Evolutionary conservation across 495 filamentous ascomycete genomes (phyloP).

Genomic region (Tuber magnatum): DNA sequence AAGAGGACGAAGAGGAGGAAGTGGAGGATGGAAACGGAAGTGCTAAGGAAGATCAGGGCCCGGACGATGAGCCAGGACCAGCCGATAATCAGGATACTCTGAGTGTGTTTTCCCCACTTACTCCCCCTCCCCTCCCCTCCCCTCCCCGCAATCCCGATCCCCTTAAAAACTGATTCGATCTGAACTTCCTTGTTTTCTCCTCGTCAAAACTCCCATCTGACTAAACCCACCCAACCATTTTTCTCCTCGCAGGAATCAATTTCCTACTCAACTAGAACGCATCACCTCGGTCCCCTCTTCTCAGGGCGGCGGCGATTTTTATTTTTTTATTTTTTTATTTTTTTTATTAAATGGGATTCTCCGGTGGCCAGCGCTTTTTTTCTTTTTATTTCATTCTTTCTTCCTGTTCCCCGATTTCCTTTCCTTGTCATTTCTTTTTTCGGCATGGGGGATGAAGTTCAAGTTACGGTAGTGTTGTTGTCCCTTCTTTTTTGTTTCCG

Average conservation of each 20-base stretch:
- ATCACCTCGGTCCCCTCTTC: not conserved
- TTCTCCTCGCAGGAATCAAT: not conserved
- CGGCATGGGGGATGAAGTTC: not conserved
- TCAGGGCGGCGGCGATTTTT: not conserved
- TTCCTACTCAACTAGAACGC: not conserved
- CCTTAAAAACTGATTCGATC: not conserved
- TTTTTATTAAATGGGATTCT: slow-evolving; percentile 1
- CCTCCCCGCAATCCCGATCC: slow-evolving; percentile 1
- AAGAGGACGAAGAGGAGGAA: not conserved
- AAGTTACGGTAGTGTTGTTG: not conserved
- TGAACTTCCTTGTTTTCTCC: not conserved
- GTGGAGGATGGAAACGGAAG: not conserved
- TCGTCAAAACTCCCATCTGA: not conserved
- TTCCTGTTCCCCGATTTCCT: not conserved
- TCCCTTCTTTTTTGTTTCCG: not conserved
- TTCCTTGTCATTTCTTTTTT: not conserved
- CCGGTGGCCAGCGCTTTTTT: slow-evolving; percentile 1
- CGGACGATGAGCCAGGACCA: not conserved
- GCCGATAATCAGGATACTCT: not conserved
- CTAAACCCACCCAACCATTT: not conserved
- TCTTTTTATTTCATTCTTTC: not conserved
- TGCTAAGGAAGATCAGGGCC: not conserved
- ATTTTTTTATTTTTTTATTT: not conserved
- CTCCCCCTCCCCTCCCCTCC: slow-evolving; percentile 2
- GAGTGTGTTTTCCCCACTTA: not conserved